A percentile compares a stretch with the other conserved stretches of the same genome.
These are phyloP conservation scores for Chamaecrista fasciculata DNA, from an alignment of 306 rosid genomes.

Conservation along the genomic window DNA sequence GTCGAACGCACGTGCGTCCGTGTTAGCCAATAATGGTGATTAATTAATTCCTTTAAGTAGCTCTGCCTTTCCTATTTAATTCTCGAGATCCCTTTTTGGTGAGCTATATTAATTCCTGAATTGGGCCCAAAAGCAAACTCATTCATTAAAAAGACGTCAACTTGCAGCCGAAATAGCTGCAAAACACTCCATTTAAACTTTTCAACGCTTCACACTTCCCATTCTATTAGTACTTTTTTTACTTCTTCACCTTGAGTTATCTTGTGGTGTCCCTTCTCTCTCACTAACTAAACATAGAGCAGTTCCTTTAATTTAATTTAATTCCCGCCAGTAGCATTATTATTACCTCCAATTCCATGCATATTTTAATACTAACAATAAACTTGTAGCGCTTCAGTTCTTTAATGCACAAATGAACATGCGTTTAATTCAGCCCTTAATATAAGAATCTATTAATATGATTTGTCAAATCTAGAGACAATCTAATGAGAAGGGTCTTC, in stretches of 20 bases:
- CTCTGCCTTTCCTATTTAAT: slow-evolving; percentile 9
- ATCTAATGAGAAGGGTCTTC: slow-evolving; percentile 46
- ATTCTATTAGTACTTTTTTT: background rate
- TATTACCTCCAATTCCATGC: too few relatives aligned
- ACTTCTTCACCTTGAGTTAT: background rate
- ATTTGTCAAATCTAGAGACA: slow-evolving; percentile 47
- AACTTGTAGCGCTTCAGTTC: background rate
- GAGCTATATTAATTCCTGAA: background rate
- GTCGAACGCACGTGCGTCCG: too few relatives aligned
- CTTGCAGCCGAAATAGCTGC: background rate
- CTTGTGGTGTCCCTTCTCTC: background rate
- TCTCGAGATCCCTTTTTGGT: background rate
- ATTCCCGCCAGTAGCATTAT: too few relatives aligned
- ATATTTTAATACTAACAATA: background rate
- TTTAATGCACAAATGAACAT: background rate
- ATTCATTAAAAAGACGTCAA: background rate
- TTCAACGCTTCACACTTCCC: background rate
- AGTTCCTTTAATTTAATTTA: too few relatives aligned
- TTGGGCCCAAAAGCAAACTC: background rate
- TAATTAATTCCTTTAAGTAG: slow-evolving; percentile 16
- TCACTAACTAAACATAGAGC: background rate
- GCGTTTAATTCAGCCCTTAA: too few relatives aligned
- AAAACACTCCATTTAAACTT: background rate
- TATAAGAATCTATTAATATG: too few relatives aligned
- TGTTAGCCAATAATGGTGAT: too few relatives aligned